Evolutionary conservation across 2,329 filamentous ascomycete genomes (phyloP), one percentile per base, ranked within the genome.

Genomic region (Botrytis fragariae): DNA sequence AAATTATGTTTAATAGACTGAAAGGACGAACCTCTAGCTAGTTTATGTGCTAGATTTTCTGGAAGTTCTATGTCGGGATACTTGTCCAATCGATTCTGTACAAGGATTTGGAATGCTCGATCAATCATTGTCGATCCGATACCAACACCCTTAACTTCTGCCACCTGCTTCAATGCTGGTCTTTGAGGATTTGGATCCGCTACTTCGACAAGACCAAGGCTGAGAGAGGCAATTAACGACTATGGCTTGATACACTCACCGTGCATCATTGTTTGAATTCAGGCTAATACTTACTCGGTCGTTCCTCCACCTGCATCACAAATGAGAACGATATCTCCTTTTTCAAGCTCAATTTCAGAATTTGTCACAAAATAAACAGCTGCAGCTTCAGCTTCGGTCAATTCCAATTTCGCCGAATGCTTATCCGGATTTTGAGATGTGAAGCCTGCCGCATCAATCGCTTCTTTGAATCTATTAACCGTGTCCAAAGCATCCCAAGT

Each of bases 371-470:
- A 83, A 77, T 86, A 84, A 1, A 87, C 85, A 39, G 86, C 86
- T 3, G 86, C 86, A 8, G 86, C 86, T 76, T 87, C 86, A 0
- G 86, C 86, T 78, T 88, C 86, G 0, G 86, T 87, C 25, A 88
- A 79, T 0, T 84, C 85, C 68, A 87, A 85, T 0, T 74, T 79
- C 6, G 83, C 81, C 3, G 74, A 79, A 77, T 87, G 85, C 42
- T 79, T 76, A 0, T 72, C 71, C 3, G 71, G 75, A 73, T 65
- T 77, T 77, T 25, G 61, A 72, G 20, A 77, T 76, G 51, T 61
- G 74, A 81, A 80, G 22, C 82, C 80, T 4, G 80, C 81, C 1
- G 70, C 64, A 70, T 79, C 72, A 4, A 83, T 79, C 2, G 82
- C 77, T 10, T 60, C 65, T n/a, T 79, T 74, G 16, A 80, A 83